phyloP scores from a whole-genome alignment of 2,329 filamentous ascomycete genomes.

The Camptophora hylomeconis region DNA sequence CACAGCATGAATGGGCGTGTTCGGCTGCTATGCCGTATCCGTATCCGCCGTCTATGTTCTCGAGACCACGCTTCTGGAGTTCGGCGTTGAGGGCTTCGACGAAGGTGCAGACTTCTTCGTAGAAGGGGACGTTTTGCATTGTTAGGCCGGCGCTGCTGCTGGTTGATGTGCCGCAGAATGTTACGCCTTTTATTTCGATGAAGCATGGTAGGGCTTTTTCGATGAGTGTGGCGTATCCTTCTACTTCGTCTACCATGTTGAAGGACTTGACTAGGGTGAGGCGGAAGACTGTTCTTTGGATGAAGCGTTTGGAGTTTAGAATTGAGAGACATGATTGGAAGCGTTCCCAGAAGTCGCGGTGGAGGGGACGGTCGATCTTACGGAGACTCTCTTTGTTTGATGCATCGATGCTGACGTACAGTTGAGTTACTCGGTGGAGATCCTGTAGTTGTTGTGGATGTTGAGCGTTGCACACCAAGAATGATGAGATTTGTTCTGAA shows the following conservation, averaged over 20 bases:
- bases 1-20: constrained; percentile 89
- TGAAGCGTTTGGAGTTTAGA: constrained; percentile 65
- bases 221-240: constrained; percentile 80
- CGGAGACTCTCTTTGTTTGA: constrained; percentile 78
- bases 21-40: constrained; percentile 83
- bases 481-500: constrained; percentile 74
- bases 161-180: constrained; percentile 85
- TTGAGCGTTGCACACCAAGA: constrained; percentile 93
- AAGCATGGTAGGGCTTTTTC: constrained; percentile 80
- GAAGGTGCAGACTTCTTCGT: constrained; percentile 76
- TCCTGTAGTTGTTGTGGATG: constrained; percentile 81
- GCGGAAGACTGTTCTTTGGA: constrained; percentile 86
- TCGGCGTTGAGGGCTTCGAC: constrained; percentile 61
- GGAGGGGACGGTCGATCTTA: constrained; percentile 80
- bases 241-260: constrained; percentile 87
- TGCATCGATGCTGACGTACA: constrained; percentile 94
- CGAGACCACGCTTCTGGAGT: constrained; percentile 55
- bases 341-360: constrained; percentile 95
- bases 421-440: constrained; percentile 75
- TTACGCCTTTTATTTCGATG: constrained; percentile 91
- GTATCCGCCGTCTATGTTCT: too few relatives aligned
- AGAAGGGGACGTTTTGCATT: constrained; percentile 98
- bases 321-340: constrained; percentile 88
- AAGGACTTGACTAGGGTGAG: constrained; percentile 95
- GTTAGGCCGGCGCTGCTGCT: constrained; percentile 72